phyloP scores from a whole-genome alignment of 2,329 filamentous ascomycete species.

The Huntiella moniliformis region DNA sequence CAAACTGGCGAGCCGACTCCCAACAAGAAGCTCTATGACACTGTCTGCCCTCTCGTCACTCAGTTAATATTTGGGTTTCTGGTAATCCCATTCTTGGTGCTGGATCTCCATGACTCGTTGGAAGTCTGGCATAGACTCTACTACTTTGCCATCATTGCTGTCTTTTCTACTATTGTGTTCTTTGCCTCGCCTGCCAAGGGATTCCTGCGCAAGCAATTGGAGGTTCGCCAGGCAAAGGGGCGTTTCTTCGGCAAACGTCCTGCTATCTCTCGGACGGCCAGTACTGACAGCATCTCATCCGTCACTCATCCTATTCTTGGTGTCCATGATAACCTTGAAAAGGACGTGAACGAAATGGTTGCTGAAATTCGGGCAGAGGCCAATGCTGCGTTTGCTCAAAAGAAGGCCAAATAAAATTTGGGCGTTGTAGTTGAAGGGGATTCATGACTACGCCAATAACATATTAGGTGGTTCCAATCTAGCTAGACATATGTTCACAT shows the following conservation, averaged over 20 bases:
- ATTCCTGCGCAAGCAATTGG: constrained; percentile 35
- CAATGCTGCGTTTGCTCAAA: constrained; percentile 20
- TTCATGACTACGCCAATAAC: too few relatives aligned
- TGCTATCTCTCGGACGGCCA: constrained; percentile 28
- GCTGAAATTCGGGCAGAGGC: constrained; percentile 58
- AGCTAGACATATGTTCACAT: too few relatives aligned
- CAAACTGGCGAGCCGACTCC: constrained; percentile 49
- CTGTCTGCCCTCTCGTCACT: constrained; percentile 54
- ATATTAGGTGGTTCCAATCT: too few relatives aligned
- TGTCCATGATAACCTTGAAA: constrained; percentile 55
- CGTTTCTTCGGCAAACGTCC: constrained; percentile 19
- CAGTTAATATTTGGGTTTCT: constrained; percentile 72
- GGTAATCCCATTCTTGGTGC: constrained; percentile 68
- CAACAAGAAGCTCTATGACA: constrained; percentile 72
- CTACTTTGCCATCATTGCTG: constrained; percentile 64
- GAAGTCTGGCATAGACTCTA: constrained; percentile 70
- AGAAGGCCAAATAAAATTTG: background rate
- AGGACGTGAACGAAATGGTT: constrained; percentile 61
- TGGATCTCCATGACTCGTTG: constrained; percentile 52
- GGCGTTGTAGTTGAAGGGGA: background rate
- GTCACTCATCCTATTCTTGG: constrained; percentile 49
- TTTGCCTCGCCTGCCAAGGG: constrained; percentile 64
- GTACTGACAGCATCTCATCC: constrained; percentile 36
- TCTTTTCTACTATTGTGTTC: constrained; percentile 45
- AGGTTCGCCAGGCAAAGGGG: constrained; percentile 33